Conservation (phyloP, 2,329 filamentous ascomycete genomes). For the Penicillium sp. region DNA sequence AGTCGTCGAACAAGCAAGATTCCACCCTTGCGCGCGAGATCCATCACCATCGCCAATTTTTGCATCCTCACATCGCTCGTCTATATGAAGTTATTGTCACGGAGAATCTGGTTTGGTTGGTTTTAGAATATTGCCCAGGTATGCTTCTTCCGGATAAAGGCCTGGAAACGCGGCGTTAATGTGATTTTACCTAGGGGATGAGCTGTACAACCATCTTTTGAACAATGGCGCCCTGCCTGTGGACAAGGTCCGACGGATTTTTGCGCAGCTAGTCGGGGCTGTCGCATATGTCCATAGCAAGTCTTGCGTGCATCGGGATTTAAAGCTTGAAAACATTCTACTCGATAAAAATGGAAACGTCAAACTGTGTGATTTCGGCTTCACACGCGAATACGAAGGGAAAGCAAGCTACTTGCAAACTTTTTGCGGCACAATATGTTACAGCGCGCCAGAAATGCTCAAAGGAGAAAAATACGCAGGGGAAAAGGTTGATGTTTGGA, state of each 20-base stretch:
- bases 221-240: constrained; percentile 78
- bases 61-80: constrained; percentile 93
- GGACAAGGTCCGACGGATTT: constrained; percentile 89
- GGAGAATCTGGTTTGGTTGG: constrained; percentile 90
- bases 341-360: constrained; percentile 97
- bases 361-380: constrained; percentile 96
- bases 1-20: constrained; percentile 94
- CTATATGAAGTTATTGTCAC: constrained; percentile 98
- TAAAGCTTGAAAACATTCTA: constrained; percentile 95
- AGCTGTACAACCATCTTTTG: constrained; percentile 94
- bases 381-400: constrained; percentile 95
- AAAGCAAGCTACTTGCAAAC: constrained; percentile 93
- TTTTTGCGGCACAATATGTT: constrained; percentile 96
- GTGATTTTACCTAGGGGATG: constrained; percentile 63
- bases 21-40: constrained; percentile 95
- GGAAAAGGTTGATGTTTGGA: constrained; percentile 98
- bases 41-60: constrained; percentile 95
- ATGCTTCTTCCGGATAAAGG: constrained; percentile 21
- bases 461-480: constrained; percentile 97
- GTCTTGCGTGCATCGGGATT: constrained; percentile 90
- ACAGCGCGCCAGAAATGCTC: constrained; percentile 96
- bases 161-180: constrained; percentile 11
- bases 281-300: constrained; percentile 94
- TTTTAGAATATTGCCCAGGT: constrained; percentile 94
- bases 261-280: constrained; percentile 90